Base-by-base conservation (phyloP, 2,329 filamentous ascomycete genomes). In the Neopestalotiopsis sp. region DNA sequence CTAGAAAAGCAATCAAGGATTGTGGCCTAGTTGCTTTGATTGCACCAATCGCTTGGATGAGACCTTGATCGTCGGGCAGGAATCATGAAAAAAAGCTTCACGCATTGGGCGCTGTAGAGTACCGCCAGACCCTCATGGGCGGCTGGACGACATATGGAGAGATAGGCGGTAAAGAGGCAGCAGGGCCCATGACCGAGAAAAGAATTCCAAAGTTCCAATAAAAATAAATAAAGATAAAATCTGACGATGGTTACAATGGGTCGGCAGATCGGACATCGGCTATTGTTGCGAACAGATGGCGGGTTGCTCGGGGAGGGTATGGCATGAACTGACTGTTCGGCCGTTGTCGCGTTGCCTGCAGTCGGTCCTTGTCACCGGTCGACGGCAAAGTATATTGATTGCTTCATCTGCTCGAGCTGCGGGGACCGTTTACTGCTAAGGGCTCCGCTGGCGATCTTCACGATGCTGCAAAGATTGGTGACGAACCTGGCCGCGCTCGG, bases 381-480 rank as follows among this genome's bases (percentile, higher is more conserved):
- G 45, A 53, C n/a, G 45, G 45, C 14, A 53, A 53, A 53, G 45
- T 53, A 53, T 53, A 53, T 53, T 53, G 45, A n/a, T 53, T 53
- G 45, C 45, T 53, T 53, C 45, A 53, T 53, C n/a, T 20, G 24
- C n/a, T 17, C 17, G 20, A 20, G 45, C 20, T 53, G 45, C 45
- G 45, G 45, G 45, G 45, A 20, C 45, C 45, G 45, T 53, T 53
- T 53, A 7, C 45, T 53, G 45, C 45, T 24, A 20, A 53, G 45
- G 45, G 45, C 45, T 53, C 45, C 45, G 45, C 45, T 24, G 45
- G 45, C 45, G 45, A 53, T 53, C 45, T 53, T 53, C 45, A 53
- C 45, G 45, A 53, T 53, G 45, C 45, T 53, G 45, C 45, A 53
- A 53, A 53, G 45, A 20, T 17, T 53, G 17, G 45, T 53, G 45